Conservation (phyloP, 2,329 filamentous ascomycete genomes). For the Penicillium sp. region DNA sequence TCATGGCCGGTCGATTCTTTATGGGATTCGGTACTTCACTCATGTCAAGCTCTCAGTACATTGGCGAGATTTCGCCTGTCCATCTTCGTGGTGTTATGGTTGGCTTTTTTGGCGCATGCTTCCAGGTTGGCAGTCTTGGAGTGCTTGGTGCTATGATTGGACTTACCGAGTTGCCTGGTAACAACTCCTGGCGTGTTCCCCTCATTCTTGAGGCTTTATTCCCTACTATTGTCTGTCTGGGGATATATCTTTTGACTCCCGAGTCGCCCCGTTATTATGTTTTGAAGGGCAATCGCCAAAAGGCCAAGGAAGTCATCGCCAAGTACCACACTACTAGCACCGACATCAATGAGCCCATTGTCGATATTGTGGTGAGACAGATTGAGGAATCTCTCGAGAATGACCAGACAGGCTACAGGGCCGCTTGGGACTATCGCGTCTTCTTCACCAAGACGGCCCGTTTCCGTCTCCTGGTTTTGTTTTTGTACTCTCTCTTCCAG, state of each 20-base stretch:
- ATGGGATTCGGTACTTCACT: slow-evolving; percentile 41
- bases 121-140: slow-evolving; percentile 46
- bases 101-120: slow-evolving; percentile 51
- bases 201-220: slow-evolving; percentile 51
- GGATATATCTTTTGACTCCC: slow-evolving; percentile 45
- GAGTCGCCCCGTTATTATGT: slow-evolving; percentile 41
- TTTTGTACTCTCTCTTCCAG: slow-evolving; percentile 50
- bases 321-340: slow-evolving; percentile 46
- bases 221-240: slow-evolving; percentile 48
- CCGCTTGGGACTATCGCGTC: slow-evolving; percentile 49
- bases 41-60: slow-evolving; percentile 43
- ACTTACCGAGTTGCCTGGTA: slow-evolving; percentile 39
- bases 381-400: slow-evolving; percentile 49
- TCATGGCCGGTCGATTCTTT: slow-evolving; percentile 43
- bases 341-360: slow-evolving; percentile 44
- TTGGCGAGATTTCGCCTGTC: slow-evolving; percentile 38
- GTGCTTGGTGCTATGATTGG: slow-evolving; percentile 49
- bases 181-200: slow-evolving; percentile 42
- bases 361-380: slow-evolving; percentile 44
- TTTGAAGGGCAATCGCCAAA: slow-evolving; percentile 34
- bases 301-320: slow-evolving; percentile 38
- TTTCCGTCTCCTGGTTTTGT: slow-evolving; percentile 47
- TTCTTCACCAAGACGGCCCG: slow-evolving; percentile 49
- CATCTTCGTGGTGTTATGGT: slow-evolving; percentile 47
- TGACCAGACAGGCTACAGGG: slow-evolving; percentile 37